Percentiles rank a stretch among this genome's conserved stretches.
phyloP scores from a whole-genome alignment of 2,329 filamentous ascomycete species.

The Microthyrium microscopicum region DNA sequence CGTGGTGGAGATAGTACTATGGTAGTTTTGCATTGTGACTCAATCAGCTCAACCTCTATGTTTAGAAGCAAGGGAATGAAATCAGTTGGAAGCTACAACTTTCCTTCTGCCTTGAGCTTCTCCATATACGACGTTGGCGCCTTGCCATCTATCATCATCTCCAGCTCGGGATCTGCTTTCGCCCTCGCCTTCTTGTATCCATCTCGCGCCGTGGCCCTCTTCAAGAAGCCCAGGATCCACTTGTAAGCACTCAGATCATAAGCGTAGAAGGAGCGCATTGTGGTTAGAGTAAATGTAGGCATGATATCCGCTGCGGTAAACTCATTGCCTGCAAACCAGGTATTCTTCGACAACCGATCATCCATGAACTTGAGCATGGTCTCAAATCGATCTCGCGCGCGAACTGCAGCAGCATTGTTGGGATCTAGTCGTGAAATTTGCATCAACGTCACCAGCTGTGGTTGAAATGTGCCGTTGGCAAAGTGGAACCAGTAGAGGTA shows the following conservation, averaged over 20 bases:
- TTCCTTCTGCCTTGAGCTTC: not conserved
- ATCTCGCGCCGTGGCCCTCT: constrained; percentile 13
- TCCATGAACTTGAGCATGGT: constrained; percentile 33
- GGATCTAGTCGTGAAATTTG: constrained; percentile 13
- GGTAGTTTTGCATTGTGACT: too few relatives aligned
- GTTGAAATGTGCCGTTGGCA: constrained; percentile 25
- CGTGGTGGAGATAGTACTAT: too few relatives aligned
- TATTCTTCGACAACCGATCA: constrained; percentile 27
- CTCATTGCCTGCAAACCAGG: constrained; percentile 42
- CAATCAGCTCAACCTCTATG: too few relatives aligned
- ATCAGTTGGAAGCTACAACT: too few relatives aligned
- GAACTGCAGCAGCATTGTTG: constrained; percentile 16
- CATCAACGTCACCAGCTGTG: constrained; percentile 18
- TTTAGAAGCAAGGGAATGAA: too few relatives aligned
- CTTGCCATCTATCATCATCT: constrained; percentile 10
- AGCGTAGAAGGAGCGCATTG: constrained; percentile 37
- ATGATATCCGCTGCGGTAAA: constrained; percentile 53
- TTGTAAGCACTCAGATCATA: constrained; percentile 13
- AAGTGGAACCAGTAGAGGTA: constrained; percentile 52
- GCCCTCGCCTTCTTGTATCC: constrained; percentile 16
- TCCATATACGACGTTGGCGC: constrained; percentile 6
- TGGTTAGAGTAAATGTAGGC: constrained; percentile 43
- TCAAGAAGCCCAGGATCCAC: constrained; percentile 15
- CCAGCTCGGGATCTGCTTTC: constrained; percentile 18
- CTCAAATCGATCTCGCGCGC: constrained; percentile 9